Conservation (phyloP, 2,329 filamentous ascomycete genomes). For the Penicillium sp. region DNA sequence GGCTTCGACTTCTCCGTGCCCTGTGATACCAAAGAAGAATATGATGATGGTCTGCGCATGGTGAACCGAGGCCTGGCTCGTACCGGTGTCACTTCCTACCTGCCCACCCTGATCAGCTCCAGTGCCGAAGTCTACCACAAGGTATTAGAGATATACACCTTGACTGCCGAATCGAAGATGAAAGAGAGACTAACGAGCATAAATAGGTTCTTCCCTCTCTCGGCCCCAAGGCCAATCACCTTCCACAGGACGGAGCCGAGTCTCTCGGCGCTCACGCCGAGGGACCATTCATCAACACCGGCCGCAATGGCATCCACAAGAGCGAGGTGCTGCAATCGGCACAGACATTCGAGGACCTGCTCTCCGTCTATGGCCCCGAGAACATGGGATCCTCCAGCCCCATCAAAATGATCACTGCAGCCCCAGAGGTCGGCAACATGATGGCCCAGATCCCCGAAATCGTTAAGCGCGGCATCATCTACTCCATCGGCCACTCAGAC, state of each 20-base stretch:
- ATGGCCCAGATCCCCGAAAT: constrained; percentile 63
- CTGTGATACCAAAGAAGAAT: constrained; percentile 59
- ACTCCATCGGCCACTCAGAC: constrained; percentile 80
- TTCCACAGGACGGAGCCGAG: constrained; percentile 67
- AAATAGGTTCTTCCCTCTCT: constrained; percentile 64
- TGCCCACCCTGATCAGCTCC: constrained; percentile 74
- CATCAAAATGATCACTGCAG: constrained; percentile 78
- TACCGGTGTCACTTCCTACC: constrained; percentile 81
- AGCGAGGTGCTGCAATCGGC: constrained; percentile 63
- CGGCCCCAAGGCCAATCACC: constrained; percentile 61
- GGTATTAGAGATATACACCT: constrained; percentile 36
- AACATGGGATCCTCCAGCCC: constrained; percentile 51
- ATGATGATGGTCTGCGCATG: constrained; percentile 65
- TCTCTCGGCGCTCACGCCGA: constrained; percentile 87
- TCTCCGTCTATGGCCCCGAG: constrained; percentile 55
- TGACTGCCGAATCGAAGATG: background rate
- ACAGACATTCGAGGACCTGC: constrained; percentile 55
- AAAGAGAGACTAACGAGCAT: background rate
- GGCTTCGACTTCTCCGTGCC: constrained; percentile 88
- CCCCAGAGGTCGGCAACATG: constrained; percentile 74
- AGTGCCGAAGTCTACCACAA: constrained; percentile 74
- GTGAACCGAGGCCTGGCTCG: constrained; percentile 67
- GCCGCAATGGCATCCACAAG: constrained; percentile 84
- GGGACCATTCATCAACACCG: constrained; percentile 77
- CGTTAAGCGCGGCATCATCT: constrained; percentile 61